Conservation (phyloP, 495 filamentous ascomycete species). For the Xylaria longipes region DNA sequence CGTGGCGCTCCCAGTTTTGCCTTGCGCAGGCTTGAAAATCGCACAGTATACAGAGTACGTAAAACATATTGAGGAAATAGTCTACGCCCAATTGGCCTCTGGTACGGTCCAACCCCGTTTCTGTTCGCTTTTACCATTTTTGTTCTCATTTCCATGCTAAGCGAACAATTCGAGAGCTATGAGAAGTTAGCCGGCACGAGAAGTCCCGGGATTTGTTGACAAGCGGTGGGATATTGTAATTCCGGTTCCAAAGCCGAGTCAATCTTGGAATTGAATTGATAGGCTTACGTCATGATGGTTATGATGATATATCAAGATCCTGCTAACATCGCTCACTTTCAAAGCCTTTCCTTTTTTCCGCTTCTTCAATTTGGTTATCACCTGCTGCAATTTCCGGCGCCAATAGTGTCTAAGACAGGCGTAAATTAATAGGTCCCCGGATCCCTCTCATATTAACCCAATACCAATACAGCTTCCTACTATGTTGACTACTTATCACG, state of each 20-base stretch:
- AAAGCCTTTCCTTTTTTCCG: not conserved
- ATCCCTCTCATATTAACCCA: not conserved
- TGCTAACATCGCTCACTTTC: not conserved
- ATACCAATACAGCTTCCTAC: not conserved
- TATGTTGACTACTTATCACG: no score
- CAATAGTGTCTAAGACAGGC: not conserved
- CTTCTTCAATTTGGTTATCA: not conserved
- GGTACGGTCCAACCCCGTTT: not conserved
- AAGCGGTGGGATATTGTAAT: not conserved
- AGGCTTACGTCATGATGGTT: not conserved
- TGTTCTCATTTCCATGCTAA: not conserved
- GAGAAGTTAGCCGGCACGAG: not conserved
- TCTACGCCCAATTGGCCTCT: not conserved
- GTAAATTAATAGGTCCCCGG: not conserved
- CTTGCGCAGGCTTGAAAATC: not conserved
- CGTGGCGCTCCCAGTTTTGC: not conserved
- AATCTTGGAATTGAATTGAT: not conserved
- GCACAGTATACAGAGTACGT: not conserved
- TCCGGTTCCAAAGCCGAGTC: not conserved
- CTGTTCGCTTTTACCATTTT: not conserved
- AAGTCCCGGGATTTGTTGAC: not conserved
- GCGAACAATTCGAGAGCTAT: not conserved
- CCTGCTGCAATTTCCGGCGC: not conserved
- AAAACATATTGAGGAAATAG: not conserved
- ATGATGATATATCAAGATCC: not conserved